Conservation (phyloP, 2,329 filamentous ascomycete species). For the Trichoderma simmonsii region DNA sequence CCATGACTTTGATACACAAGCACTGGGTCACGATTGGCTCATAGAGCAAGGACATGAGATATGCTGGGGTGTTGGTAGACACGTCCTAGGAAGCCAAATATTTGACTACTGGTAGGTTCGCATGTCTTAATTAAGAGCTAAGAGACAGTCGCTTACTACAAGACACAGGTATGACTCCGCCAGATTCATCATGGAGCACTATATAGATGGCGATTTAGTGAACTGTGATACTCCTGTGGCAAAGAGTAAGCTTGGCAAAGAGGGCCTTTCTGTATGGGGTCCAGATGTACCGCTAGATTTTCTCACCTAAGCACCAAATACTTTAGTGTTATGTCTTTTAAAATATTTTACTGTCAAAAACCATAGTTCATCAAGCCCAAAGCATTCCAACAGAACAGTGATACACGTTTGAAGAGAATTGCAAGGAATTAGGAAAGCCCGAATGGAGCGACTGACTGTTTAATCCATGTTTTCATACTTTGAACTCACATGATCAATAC, state of each 20-base stretch:
- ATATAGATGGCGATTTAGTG: background rate
- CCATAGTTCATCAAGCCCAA: background rate
- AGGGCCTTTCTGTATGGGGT: background rate
- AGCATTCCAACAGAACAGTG: background rate
- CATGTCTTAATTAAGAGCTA: accelerated
- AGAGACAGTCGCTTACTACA: background rate
- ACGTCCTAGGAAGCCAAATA: background rate
- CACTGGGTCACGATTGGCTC: background rate
- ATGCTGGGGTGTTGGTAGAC: background rate
- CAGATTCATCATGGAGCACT: background rate
- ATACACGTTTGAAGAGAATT: background rate
- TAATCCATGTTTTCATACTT: too few relatives aligned
- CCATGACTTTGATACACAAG: background rate
- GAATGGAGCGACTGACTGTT: too few relatives aligned
- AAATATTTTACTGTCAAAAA: background rate
- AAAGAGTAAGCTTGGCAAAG: background rate
- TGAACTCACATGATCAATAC: too few relatives aligned
- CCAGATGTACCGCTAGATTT: background rate
- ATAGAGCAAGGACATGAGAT: background rate
- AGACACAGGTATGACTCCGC: background rate
- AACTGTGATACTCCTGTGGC: background rate
- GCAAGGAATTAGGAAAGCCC: too few relatives aligned
- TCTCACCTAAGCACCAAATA: background rate
- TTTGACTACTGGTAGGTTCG: background rate
- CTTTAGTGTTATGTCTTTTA: background rate